These are phyloP conservation scores for Phaeomoniella chlamydospora DNA, from an alignment of 2,329 filamentous ascomycete genomes.

Conservation along the genomic window DNA sequence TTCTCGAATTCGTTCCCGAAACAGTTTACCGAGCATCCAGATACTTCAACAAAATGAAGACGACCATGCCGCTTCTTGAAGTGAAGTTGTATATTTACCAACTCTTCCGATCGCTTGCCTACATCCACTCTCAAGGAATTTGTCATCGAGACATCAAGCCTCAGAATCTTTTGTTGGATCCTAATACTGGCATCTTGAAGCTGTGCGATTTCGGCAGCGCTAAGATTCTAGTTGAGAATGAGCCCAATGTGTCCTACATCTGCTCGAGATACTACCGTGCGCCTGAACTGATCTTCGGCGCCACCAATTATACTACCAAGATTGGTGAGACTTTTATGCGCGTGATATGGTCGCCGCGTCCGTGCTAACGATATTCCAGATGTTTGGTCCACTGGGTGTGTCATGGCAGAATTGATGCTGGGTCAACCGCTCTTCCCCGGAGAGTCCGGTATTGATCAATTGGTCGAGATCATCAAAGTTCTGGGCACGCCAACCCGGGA, in stretches of 20 bases:
- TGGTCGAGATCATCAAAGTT: conserved; percentile 99
- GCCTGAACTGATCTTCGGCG: conserved; percentile 94
- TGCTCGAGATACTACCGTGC: conserved; percentile 98
- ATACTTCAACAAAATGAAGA: conserved; percentile 99
- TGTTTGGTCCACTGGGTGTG: conserved; percentile 97
- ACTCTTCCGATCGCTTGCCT: conserved; percentile 92
- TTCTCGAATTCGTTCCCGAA: conserved; percentile 95
- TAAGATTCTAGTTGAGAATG: conserved; percentile 96
- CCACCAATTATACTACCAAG: conserved; percentile 98
- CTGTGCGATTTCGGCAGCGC: conserved; percentile 98
- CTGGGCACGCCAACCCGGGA: conserved; percentile 91
- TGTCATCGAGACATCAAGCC: conserved; percentile 99
- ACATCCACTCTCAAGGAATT: conserved; percentile 98
- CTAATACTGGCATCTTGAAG: conserved; percentile 80
- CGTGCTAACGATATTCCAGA: conserved; percentile 40
- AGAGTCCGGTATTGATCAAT: conserved; percentile 94
- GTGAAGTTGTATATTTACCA: conserved; percentile 99
- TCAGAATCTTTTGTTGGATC: conserved; percentile 90
- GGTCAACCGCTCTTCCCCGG: conserved; percentile 95
- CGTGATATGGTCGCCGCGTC: neutral
- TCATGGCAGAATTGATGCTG: conserved; percentile 98
- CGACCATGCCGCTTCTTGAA: conserved; percentile 96
- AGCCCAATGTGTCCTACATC: conserved; percentile 98
- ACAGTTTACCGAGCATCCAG: conserved; percentile 95
- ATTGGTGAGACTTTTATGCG: conserved; percentile 55